phyloP scores from a whole-genome alignment of 2,329 filamentous ascomycete genomes.

The Ceratocystis lukuohia region DNA sequence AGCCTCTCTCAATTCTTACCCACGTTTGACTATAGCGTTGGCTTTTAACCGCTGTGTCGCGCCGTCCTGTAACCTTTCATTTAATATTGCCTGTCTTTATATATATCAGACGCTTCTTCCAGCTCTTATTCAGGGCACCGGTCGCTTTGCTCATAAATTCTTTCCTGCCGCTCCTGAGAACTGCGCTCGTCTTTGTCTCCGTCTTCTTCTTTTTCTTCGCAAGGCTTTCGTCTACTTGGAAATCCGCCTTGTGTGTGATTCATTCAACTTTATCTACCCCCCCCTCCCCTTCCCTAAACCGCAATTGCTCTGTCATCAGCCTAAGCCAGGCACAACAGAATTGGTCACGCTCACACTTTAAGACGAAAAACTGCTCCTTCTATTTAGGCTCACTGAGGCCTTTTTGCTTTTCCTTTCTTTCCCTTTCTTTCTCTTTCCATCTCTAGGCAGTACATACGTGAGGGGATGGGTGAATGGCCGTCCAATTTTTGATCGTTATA shows the following conservation, averaged over 20 bases:
- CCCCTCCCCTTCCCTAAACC: constrained; percentile 1
- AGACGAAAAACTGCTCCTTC: constrained; percentile 9
- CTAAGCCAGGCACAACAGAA: constrained; percentile 7
- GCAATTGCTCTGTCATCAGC: neutral
- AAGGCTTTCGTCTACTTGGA: neutral
- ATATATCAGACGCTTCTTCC: neutral
- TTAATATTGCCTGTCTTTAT: neutral
- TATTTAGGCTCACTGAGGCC: neutral
- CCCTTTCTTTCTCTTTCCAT: neutral
- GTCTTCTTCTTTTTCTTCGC: constrained; percentile 9
- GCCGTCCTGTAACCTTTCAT: neutral
- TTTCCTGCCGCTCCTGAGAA: neutral
- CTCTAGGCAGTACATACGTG: neutral
- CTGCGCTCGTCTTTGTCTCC: neutral
- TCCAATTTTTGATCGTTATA: neutral
- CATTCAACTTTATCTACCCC: neutral
- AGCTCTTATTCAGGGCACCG: neutral
- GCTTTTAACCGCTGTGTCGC: neutral
- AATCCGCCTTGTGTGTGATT: neutral
- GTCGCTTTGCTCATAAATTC: neutral
- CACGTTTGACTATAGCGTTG: neutral
- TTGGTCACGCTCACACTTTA: constrained; percentile 10
- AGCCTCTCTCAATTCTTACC: neutral
- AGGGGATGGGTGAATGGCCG: neutral
- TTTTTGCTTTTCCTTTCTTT: neutral